Evolutionary conservation across 2,329 filamentous ascomycete species (phyloP).

Genomic region (Trichothecium roseum): DNA sequence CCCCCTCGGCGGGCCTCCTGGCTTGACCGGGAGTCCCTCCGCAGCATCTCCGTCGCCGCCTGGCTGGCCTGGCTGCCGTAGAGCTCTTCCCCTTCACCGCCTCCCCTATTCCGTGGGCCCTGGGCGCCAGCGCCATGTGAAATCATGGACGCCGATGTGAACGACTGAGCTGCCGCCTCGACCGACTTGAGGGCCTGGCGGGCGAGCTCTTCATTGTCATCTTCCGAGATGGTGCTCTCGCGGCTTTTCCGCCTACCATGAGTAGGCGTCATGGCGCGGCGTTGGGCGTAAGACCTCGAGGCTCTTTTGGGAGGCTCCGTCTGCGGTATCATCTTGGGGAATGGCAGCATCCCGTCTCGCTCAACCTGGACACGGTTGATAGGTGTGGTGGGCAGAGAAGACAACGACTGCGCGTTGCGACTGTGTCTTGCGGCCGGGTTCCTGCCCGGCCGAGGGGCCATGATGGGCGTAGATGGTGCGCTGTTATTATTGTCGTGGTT

Average conservation of each 20-base stretch:
- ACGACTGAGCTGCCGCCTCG: slow-evolving; percentile 36
- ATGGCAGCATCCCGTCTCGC: slow-evolving; percentile 46
- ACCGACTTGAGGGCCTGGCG: slow-evolving; percentile 43
- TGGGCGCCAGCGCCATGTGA: slow-evolving; percentile 18
- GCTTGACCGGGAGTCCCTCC: slow-evolving; percentile 43
- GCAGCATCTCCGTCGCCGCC: slow-evolving; percentile 64
- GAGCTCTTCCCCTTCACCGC: slow-evolving; percentile 37
- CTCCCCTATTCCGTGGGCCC: slow-evolving; percentile 7
- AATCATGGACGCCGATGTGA: slow-evolving; percentile 10
- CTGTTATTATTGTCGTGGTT: slow-evolving; percentile 57
- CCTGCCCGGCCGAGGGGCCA: slow-evolving; percentile 33
- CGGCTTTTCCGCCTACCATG: slow-evolving; percentile 53
- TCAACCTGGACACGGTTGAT: slow-evolving; percentile 38
- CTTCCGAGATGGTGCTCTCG: slow-evolving; percentile 75
- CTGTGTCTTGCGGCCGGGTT: slow-evolving; percentile 46
- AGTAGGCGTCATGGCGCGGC: slow-evolving; percentile 30
- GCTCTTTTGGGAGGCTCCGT: slow-evolving; percentile 42
- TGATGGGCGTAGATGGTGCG: slow-evolving; percentile 59
- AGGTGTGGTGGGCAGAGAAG: slow-evolving; percentile 73
- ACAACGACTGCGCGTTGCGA: slow-evolving; percentile 72
- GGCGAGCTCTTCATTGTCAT: slow-evolving; percentile 49
- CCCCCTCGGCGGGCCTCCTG: slow-evolving; percentile 37
- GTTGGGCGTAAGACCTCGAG: slow-evolving; percentile 16
- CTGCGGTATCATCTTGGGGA: slow-evolving; percentile 50
- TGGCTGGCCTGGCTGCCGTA: slow-evolving; percentile 69